Evolutionary conservation across 2,329 filamentous ascomycete genomes (phyloP).

Genomic region (Fusarium sp.): DNA sequence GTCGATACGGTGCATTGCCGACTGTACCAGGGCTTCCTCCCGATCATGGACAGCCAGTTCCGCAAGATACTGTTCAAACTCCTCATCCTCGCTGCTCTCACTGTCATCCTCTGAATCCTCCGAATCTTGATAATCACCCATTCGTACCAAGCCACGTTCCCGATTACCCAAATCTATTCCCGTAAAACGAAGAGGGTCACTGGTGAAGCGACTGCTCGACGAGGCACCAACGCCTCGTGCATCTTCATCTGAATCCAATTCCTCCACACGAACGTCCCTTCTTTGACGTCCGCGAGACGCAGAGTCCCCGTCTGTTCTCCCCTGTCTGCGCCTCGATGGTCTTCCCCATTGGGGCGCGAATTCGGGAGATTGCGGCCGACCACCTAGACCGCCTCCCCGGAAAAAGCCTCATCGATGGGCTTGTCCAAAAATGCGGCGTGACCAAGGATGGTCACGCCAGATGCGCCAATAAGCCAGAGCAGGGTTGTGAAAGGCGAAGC

Average conservation of each 20-base stretch:
- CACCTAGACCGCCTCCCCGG: conserved; percentile 99
- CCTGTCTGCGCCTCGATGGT: conserved; percentile 91
- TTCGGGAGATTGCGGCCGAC: conserved; percentile 99
- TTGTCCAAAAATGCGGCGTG: conserved; percentile 97
- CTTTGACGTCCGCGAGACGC: conserved; percentile 56
- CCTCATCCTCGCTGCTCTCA: conserved; percentile 51
- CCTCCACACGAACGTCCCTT: conserved; percentile 68
- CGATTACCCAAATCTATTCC: conserved; percentile 68
- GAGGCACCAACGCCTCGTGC: conserved; percentile 67
- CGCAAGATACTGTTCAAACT: conserved; percentile 64
- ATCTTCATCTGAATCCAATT: conserved; percentile 74
- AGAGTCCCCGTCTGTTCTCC: conserved; percentile 67
- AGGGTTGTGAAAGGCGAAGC: conserved; percentile 87
- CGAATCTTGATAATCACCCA: conserved; percentile 54
- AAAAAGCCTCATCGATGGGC: conserved; percentile 99
- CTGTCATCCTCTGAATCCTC: conserved; percentile 55
- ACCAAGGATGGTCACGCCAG: conserved; percentile 91
- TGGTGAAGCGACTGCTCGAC: conserved; percentile 64
- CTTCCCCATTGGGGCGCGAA: conserved; percentile 97
- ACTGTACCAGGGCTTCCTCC: conserved; percentile 82
- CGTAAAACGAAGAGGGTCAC: conserved; percentile 72
- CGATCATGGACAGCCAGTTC: conserved; percentile 71
- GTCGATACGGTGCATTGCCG: conserved; percentile 83
- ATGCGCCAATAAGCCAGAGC: conserved; percentile 96
- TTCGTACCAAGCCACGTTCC: conserved; percentile 55